A percentile compares a stretch with the other conserved stretches of the same genome.
phyloP scores from a whole-genome alignment of 2,329 filamentous ascomycete genomes.

The Phoma sp. region DNA sequence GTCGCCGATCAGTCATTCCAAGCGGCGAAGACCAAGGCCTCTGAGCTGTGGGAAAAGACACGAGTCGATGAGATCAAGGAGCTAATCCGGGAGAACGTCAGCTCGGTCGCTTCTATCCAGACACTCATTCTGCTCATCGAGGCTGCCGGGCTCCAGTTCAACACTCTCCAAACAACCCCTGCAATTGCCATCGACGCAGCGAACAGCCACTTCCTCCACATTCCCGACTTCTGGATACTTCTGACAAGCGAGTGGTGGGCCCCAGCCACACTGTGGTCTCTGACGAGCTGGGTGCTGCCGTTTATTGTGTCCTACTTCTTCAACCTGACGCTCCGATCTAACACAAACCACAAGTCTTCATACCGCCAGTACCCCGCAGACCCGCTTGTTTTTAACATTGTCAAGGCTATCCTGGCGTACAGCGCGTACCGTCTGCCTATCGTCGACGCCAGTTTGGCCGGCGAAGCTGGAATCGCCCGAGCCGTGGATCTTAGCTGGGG shows the following conservation, averaged over 20 bases:
- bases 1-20: slow-evolving; percentile 74
- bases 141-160: slow-evolving; percentile 70
- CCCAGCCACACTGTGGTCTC: slow-evolving; percentile 76
- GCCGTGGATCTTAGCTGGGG: slow-evolving; percentile 55
- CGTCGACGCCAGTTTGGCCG: slow-evolving; percentile 22
- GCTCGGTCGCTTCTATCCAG: slow-evolving; percentile 65
- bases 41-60: slow-evolving; percentile 69
- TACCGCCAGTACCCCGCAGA: slow-evolving; percentile 71
- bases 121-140: slow-evolving; percentile 65
- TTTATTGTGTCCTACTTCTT: slow-evolving; percentile 83
- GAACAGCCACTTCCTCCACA: slow-evolving; percentile 66
- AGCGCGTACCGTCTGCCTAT: slow-evolving; percentile 70
- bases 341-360: slow-evolving; percentile 53
- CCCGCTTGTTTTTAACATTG: slow-evolving; percentile 87
- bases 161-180: slow-evolving; percentile 75
- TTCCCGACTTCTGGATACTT: slow-evolving; percentile 83
- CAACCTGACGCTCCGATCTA: slow-evolving; percentile 74
- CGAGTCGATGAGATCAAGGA: slow-evolving; percentile 72
- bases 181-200: slow-evolving; percentile 67
- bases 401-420: slow-evolving; percentile 82
- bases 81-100: slow-evolving; percentile 72
- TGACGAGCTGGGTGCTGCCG: slow-evolving; percentile 76
- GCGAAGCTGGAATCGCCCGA: slow-evolving; percentile 61
- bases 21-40: slow-evolving; percentile 72
- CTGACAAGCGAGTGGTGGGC: slow-evolving; percentile 84